Evolutionary conservation across 306 rosid genomes (phyloP).

Genomic region (peach (Prunus persica)): DNA sequence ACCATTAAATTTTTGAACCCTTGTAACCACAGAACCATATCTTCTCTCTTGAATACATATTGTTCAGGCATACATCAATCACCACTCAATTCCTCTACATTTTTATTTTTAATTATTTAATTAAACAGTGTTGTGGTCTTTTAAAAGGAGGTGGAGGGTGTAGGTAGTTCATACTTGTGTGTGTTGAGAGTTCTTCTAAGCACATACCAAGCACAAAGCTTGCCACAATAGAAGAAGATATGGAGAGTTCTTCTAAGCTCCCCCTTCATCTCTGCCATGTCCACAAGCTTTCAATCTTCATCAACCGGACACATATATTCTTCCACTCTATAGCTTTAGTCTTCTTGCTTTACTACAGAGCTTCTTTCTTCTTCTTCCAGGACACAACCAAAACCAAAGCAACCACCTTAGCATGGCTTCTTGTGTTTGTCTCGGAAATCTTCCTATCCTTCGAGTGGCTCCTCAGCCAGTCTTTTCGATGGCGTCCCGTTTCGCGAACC

Average conservation of each 20-base stretch:
- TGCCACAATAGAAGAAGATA: constrained; percentile 7
- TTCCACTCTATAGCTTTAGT: constrained; percentile 48
- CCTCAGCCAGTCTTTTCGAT: constrained; percentile 48
- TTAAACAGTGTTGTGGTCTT: background rate
- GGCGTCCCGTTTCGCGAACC: constrained; percentile 51
- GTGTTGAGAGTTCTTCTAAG: background rate
- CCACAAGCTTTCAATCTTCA: constrained; percentile 34
- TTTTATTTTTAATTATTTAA: background rate
- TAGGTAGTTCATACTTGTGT: background rate
- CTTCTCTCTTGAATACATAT: too few species aligned
- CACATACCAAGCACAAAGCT: background rate
- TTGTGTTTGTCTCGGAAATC: constrained; percentile 55
- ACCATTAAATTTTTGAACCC: too few species aligned
- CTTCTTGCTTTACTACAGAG: constrained; percentile 52
- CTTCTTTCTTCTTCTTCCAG: constrained; percentile 34
- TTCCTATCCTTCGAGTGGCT: constrained; percentile 63
- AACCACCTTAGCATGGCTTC: constrained; percentile 43
- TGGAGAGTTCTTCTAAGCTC: constrained; percentile 32
- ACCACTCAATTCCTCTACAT: too few species aligned
- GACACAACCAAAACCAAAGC: constrained; percentile 17
- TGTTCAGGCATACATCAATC: too few species aligned
- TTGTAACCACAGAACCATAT: too few species aligned
- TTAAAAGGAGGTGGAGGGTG: background rate
- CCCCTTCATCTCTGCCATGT: constrained; percentile 46
- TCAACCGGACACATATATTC: constrained; percentile 44